phyloP scores from a whole-genome alignment of 1,284 basidiomycete species.

The Puccinia hordei region DNA sequence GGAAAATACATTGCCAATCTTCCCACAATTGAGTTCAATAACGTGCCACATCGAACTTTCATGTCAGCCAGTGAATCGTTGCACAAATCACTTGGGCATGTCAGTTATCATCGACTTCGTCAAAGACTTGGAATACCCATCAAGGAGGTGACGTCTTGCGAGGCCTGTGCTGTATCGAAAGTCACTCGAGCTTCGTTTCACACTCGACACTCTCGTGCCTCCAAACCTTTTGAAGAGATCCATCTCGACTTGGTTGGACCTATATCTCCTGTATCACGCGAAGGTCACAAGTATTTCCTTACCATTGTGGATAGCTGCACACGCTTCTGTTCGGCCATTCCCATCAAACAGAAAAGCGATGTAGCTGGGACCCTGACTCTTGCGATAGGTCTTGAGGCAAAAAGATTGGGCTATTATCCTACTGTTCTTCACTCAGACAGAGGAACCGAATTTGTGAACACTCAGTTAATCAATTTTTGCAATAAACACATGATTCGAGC shows the following conservation, averaged over 20 bases:
- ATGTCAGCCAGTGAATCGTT: neutral
- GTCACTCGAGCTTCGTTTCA: neutral
- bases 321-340: neutral
- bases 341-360: neutral
- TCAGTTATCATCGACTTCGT: neutral
- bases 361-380: neutral
- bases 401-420: neutral
- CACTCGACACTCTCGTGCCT: neutral
- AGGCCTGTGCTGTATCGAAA: neutral
- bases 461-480: neutral
- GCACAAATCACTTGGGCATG: constrained; percentile 18
- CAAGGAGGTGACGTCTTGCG: neutral
- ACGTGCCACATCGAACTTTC: no score
- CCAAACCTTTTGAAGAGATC: neutral
- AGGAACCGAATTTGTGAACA: neutral
- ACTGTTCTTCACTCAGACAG: neutral
- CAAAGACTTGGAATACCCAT: neutral
- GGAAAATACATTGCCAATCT: no score
- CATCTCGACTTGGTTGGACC: neutral
- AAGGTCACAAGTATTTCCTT: neutral
- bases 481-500: neutral
- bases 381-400: neutral
- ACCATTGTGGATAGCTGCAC: constrained; percentile 6
- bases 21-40: no score
- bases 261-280: neutral